A percentile compares a stretch with the other conserved stretches of the same genome.
phyloP scores from a whole-genome alignment of 257 asterid genomes.

The Coffea canephora region DNA sequence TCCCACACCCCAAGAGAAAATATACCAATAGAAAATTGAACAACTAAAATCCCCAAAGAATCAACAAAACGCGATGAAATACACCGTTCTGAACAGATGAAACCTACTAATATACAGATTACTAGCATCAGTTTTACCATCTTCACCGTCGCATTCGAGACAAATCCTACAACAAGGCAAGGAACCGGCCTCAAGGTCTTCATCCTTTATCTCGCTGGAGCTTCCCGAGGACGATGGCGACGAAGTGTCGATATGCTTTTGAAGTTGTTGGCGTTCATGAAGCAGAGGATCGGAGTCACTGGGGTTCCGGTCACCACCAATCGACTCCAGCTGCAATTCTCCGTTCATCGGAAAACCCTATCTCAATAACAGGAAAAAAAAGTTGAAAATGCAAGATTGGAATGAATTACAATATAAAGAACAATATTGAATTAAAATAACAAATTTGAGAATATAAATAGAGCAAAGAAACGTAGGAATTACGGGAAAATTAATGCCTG shows the following conservation, averaged over 20 bases:
- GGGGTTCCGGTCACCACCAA: slow-evolving; percentile 20
- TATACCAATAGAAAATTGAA: neutral
- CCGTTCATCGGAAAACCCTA: slow-evolving; percentile 23
- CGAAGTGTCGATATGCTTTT: slow-evolving; percentile 12
- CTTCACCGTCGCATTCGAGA: slow-evolving; percentile 41
- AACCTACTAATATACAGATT: neutral
- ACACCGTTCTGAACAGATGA: neutral
- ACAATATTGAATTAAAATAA: no score
- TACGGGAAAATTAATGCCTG: neutral
- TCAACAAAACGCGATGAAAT: neutral
- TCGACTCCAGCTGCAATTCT: slow-evolving; percentile 42
- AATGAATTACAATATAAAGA: neutral
- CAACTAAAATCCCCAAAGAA: neutral
- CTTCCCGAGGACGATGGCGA: slow-evolving; percentile 1
- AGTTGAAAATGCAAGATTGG: neutral
- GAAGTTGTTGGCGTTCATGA: slow-evolving; percentile 9
- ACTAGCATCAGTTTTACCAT: slow-evolving; percentile 24
- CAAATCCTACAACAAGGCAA: slow-evolving; percentile 52
- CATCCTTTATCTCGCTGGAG: slow-evolving; percentile 33
- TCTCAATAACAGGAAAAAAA: neutral
- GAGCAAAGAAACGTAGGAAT: neutral
- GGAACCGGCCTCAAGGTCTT: slow-evolving; percentile 46
- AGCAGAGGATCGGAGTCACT: slow-evolving; percentile 52
- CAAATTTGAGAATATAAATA: neutral
- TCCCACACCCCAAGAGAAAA: neutral